Percentiles rank a stretch among this genome's conserved stretches.
These are phyloP conservation scores for Carpinus fangiana DNA, from an alignment of 306 rosid species.

Conservation along the genomic window DNA sequence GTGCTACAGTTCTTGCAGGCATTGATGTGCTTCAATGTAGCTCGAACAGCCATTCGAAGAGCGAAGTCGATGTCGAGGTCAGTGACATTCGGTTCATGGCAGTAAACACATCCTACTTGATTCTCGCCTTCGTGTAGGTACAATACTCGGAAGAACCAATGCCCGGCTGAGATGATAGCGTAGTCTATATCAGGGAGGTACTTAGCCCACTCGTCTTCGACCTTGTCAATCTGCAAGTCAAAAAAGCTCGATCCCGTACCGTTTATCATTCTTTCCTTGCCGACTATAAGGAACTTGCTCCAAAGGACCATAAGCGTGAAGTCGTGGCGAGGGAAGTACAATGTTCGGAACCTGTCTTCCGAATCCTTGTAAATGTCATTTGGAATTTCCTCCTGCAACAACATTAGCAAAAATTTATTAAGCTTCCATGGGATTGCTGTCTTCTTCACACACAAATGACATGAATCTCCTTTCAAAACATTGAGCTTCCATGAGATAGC, in stretches of 20 bases:
- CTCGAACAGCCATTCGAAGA: slow-evolving; percentile 50
- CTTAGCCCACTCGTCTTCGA: slow-evolving; percentile 53
- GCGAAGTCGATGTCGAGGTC: slow-evolving; percentile 31
- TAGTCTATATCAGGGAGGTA: slow-evolving; percentile 63
- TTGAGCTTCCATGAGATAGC: no score
- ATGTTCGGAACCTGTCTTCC: slow-evolving; percentile 63
- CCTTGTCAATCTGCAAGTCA: slow-evolving; percentile 57
- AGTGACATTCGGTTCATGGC: slow-evolving; percentile 52
- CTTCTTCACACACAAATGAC: neutral
- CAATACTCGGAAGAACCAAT: slow-evolving; percentile 76
- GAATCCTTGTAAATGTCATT: slow-evolving; percentile 64
- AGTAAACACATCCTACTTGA: slow-evolving; percentile 59
- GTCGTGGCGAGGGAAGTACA: slow-evolving; percentile 62
- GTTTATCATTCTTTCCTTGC: slow-evolving; percentile 61
- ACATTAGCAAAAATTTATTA: slow-evolving; percentile 1
- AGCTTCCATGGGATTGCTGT: neutral
- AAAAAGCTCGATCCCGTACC: slow-evolving; percentile 64
- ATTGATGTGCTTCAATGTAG: slow-evolving; percentile 44
- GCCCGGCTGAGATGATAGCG: slow-evolving; percentile 63
- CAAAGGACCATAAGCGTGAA: slow-evolving; percentile 68
- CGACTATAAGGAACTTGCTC: slow-evolving; percentile 67
- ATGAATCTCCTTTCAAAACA: no score
- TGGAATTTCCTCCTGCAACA: slow-evolving; percentile 70
- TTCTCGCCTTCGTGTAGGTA: slow-evolving; percentile 45
- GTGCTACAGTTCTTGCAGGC: slow-evolving; percentile 43